Conservation (phyloP, 2,329 filamentous ascomycete genomes). For the Fusarium oligoseptatum region DNA sequence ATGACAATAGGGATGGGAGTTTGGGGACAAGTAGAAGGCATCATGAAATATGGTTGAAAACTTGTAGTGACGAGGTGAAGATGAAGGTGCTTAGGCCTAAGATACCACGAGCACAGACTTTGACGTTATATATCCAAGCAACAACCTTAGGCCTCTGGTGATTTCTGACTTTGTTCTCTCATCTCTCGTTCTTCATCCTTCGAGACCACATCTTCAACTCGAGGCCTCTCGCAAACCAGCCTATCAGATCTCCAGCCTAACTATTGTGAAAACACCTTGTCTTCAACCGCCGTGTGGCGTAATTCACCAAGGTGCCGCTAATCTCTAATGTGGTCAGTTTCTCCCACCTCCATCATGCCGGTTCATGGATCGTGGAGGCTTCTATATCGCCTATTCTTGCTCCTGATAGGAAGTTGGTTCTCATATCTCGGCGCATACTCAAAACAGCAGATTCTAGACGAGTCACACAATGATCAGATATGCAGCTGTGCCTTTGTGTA, state of each 20-base stretch:
- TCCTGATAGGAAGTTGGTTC: background rate
- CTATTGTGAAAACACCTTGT: background rate
- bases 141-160: background rate
- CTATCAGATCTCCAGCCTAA: background rate
- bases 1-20: background rate
- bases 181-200: background rate
- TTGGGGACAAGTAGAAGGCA: background rate
- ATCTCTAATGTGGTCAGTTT: background rate
- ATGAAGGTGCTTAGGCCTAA: background rate
- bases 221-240: background rate
- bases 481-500: background rate
- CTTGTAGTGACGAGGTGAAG: background rate
- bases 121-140: background rate
- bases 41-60: background rate
- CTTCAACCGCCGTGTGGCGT: background rate
- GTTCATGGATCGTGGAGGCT: background rate
- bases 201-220: background rate
- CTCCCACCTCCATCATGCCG: background rate
- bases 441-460: background rate
- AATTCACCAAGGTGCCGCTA: background rate
- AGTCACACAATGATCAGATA: background rate
- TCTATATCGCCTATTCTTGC: background rate
- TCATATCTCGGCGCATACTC: background rate
- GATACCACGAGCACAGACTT: background rate
- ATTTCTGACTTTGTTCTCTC: background rate